Conservation (phyloP, 208 protist genomes). For the Willaertia magna region DNA sequence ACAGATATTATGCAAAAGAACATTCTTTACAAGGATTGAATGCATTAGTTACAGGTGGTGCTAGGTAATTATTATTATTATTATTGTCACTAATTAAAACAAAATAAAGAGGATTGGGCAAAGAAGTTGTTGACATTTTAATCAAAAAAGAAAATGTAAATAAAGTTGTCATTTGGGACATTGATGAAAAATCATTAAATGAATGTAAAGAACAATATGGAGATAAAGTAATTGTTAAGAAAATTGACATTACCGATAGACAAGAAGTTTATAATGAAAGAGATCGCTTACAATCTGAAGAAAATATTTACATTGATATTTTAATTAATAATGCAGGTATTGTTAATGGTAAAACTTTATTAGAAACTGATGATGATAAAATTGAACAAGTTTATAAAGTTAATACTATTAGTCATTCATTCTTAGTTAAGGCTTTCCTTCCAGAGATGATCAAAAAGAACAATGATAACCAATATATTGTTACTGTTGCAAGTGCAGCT, state of each 20-base stretch:
- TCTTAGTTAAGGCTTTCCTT: slow-evolving; percentile 30
- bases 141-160: not conserved
- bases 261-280: not conserved
- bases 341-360: slow-evolving; percentile 30
- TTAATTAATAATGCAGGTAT: slow-evolving; percentile 43
- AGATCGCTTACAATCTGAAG: not conserved
- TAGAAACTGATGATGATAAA: slow-evolving; percentile 15
- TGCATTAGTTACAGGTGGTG: not conserved
- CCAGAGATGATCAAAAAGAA: slow-evolving; percentile 26
- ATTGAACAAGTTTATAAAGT: slow-evolving; percentile 25
- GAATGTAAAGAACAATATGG: not conserved
- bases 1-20: not conserved
- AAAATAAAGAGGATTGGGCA: not conserved
- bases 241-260: not conserved
- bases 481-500: slow-evolving; percentile 23
- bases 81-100: too few relatives aligned
- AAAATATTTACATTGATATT: slow-evolving; percentile 17
- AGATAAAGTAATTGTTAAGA: not conserved
- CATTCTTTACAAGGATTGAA: not conserved
- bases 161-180: not conserved
- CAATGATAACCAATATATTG: slow-evolving; percentile 20
- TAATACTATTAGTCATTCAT: slow-evolving; percentile 38
- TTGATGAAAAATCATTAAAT: not conserved
- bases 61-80: too few relatives aligned
- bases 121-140: not conserved